Conservation (phyloP, 2,329 filamentous ascomycete genomes). For the Colletotrichum caudatum region DNA sequence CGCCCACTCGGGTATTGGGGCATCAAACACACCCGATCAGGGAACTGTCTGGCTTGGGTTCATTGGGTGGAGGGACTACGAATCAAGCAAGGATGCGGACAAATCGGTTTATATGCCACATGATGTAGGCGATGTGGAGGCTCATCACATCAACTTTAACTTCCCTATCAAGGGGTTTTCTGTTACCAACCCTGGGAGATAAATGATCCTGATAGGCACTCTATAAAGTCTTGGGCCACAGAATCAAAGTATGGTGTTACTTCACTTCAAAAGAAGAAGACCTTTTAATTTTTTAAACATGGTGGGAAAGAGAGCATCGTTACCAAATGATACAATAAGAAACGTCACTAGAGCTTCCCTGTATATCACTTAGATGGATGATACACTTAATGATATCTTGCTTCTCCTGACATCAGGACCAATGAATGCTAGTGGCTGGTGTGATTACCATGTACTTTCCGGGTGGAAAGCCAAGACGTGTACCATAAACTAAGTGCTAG, state of each 20-base stretch:
- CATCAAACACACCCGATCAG: slow-evolving; percentile 12
- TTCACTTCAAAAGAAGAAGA: neutral
- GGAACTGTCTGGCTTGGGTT: slow-evolving; percentile 37
- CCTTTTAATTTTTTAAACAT: neutral
- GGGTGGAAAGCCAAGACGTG: too few species aligned
- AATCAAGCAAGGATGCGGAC: slow-evolving; percentile 32
- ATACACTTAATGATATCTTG: too few species aligned
- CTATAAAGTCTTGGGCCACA: neutral
- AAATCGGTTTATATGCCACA: slow-evolving; percentile 24
- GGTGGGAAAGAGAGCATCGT: neutral
- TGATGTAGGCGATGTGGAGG: slow-evolving; percentile 16
- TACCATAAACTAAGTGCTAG: too few species aligned
- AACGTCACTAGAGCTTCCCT: fast-evolving
- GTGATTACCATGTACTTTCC: neutral
- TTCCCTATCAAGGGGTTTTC: slow-evolving; percentile 40
- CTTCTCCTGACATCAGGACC: neutral
- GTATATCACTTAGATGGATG: fast-evolving
- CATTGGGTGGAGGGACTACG: slow-evolving; percentile 26
- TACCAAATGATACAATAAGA: neutral
- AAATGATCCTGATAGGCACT: neutral
- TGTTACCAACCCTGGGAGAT: slow-evolving; percentile 37
- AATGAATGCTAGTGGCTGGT: neutral
- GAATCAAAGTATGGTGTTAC: neutral
- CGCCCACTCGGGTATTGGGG: slow-evolving; percentile 24
- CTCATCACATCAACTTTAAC: slow-evolving; percentile 37